Evolutionary conservation across 768 basidiomycete genomes (phyloP).

Genomic region (Filobasidium floriforme): DNA sequence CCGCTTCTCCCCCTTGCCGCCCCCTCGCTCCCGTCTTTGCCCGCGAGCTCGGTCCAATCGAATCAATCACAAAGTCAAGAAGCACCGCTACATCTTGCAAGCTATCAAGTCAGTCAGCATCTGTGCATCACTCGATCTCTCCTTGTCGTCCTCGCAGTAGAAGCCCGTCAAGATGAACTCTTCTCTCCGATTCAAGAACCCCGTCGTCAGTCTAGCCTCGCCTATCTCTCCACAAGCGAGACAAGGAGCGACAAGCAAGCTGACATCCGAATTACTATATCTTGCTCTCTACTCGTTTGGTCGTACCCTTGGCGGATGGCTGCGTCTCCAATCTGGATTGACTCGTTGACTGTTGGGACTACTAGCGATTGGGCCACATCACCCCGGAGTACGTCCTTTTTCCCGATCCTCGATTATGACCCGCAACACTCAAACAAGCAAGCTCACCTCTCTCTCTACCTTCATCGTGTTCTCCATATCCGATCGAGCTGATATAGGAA

Average conservation of each 20-base stretch:
- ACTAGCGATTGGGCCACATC: slow-evolving; percentile 8
- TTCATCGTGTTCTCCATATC: too few species aligned
- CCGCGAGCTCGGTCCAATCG: not conserved
- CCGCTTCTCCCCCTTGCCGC: not conserved
- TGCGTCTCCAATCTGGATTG: not conserved
- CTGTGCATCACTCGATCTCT: not conserved
- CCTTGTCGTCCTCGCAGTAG: not conserved
- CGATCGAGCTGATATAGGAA: too few species aligned
- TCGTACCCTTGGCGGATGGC: not conserved
- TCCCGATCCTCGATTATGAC: not conserved
- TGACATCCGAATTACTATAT: not conserved
- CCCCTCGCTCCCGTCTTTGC: not conserved
- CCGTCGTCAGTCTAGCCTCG: not conserved
- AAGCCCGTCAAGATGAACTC: not conserved
- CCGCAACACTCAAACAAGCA: not conserved
- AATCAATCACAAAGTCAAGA: not conserved
- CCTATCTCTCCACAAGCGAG: not conserved
- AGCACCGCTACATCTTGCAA: not conserved
- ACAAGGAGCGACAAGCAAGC: not conserved
- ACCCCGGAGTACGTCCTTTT: not conserved
- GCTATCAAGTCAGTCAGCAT: not conserved
- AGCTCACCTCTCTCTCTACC: too few species aligned
- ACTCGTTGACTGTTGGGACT: not conserved
- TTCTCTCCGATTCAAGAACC: slow-evolving; percentile 12
- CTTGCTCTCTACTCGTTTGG: not conserved